A percentile compares a stretch with the other conserved stretches of the same genome.
These are phyloP conservation scores for Saccharomycopsis fibuligera DNA, from an alignment of 805 yeast genomes.

Conservation along the genomic window DNA sequence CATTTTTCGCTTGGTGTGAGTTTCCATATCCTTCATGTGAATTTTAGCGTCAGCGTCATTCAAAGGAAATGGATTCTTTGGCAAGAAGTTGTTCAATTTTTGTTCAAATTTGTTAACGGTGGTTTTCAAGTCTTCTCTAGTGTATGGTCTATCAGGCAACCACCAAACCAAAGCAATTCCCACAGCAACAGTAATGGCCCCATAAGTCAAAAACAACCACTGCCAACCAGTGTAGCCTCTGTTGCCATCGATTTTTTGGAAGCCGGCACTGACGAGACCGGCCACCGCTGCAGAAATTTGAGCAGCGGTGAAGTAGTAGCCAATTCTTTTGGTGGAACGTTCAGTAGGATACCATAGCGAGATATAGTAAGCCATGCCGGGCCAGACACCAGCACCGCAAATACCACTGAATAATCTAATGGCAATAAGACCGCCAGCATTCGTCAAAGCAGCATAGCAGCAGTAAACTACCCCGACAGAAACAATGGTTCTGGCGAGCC, in stretches of 20 bases:
- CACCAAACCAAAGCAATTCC: conserved; percentile 70
- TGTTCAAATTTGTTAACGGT: conserved; percentile 17
- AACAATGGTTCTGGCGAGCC: conserved; percentile 74
- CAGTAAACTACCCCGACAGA: conserved; percentile 73
- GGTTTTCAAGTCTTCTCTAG: conserved; percentile 11
- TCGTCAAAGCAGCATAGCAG: conserved; percentile 60
- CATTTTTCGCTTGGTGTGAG: conserved; percentile 37
- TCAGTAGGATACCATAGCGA: conserved; percentile 82
- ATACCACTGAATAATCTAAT: conserved; percentile 66
- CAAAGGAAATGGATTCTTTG: conserved; percentile 38
- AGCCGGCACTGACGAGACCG: conserved; percentile 81
- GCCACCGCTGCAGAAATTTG: conserved; percentile 88
- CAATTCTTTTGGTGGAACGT: conserved; percentile 70
- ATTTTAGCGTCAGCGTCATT: conserved; percentile 43
- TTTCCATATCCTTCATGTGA: conserved; percentile 56
- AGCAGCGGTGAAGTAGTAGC: conserved; percentile 88
- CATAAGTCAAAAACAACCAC: conserved; percentile 79
- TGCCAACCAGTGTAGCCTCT: conserved; percentile 77
- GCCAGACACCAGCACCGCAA: conserved; percentile 87
- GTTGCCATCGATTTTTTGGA: conserved; percentile 71
- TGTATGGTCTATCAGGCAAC: conserved; percentile 74
- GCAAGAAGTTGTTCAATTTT: conserved; percentile 20
- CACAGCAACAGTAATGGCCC: conserved; percentile 55
- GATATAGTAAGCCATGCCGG: conserved; percentile 79
- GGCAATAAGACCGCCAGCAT: conserved; percentile 58